Evolutionary conservation across 2,329 filamentous ascomycete genomes (phyloP).

Genomic region (Exophiala alcalophila): DNA sequence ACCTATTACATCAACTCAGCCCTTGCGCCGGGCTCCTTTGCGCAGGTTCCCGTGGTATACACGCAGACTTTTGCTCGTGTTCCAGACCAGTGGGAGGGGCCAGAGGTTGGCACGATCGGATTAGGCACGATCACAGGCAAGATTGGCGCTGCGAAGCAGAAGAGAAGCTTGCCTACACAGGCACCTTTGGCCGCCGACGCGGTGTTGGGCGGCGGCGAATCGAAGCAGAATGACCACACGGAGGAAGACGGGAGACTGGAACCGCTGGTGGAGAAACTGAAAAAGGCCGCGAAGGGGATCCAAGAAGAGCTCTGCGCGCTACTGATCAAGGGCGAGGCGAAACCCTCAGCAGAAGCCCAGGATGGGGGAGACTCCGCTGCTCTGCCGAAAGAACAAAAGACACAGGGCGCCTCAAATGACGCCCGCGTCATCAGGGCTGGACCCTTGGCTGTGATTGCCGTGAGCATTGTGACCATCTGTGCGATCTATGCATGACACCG

Average conservation of each 20-base stretch:
- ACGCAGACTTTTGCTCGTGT: conserved; percentile 33
- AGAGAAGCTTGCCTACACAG: conserved; percentile 25
- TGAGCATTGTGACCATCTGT: conserved; percentile 10
- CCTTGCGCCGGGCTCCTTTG: conserved; percentile 7
- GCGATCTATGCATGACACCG: conserved; percentile 9
- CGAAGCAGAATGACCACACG: not conserved
- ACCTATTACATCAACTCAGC: conserved; percentile 23
- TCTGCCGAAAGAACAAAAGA: not conserved
- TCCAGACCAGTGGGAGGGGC: conserved; percentile 34
- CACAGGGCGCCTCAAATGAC: not conserved
- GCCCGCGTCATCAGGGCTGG: conserved; percentile 8
- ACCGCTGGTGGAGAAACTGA: conserved; percentile 4
- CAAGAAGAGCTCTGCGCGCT: not conserved
- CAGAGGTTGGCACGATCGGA: conserved; percentile 33
- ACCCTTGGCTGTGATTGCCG: conserved; percentile 8
- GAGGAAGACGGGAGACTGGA: not conserved
- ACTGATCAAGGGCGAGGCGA: not conserved
- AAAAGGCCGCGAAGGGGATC: not conserved
- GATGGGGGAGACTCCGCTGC: not conserved
- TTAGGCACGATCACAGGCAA: conserved; percentile 33
- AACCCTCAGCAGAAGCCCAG: not conserved
- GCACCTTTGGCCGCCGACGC: conserved; percentile 7
- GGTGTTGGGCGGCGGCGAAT: not conserved
- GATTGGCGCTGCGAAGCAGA: conserved; percentile 27
- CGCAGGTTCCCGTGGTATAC: conserved; percentile 28